Percentiles rank a stretch among this genome's conserved stretches.
These are phyloP conservation scores for Paramecium sonneborni DNA, from an alignment of 73 alveolate species.

Conservation along the genomic window DNA sequence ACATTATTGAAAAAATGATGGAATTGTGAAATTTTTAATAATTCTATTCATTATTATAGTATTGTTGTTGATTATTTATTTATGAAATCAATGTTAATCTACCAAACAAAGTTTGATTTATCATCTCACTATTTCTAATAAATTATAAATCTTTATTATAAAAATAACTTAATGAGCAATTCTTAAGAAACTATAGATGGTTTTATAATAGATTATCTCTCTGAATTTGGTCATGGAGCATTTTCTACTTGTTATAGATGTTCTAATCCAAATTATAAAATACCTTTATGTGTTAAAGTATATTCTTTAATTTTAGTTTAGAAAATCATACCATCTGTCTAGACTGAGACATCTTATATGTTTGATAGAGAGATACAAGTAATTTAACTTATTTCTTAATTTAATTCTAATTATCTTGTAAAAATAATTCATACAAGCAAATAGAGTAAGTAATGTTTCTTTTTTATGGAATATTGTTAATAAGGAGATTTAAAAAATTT, in stretches of 20 bases:
- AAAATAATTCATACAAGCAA: neutral
- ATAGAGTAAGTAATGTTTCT: neutral
- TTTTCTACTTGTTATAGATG: neutral
- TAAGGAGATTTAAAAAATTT: neutral
- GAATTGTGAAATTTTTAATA: neutral
- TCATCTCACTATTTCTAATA: too few species aligned
- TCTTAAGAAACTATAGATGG: neutral
- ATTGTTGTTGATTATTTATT: neutral
- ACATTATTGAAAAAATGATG: slow-evolving; percentile 1
- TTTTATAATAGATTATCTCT: neutral
- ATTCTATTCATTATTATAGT: neutral
- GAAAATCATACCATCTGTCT: too few species aligned
- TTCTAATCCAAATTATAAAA: neutral
- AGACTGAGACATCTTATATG: neutral
- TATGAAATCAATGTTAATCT: neutral
- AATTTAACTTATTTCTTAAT: neutral
- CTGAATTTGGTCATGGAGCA: neutral
- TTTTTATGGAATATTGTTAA: neutral
- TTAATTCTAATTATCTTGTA: neutral
- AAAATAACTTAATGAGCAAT: too few species aligned
- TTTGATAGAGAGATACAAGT: neutral
- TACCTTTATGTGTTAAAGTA: neutral
- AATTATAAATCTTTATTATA: too few species aligned
- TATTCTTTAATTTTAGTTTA: neutral
- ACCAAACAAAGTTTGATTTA: too few species aligned